Conservation (phyloP, 2,329 filamentous ascomycete genomes). For the Hypoxylon sp. region DNA sequence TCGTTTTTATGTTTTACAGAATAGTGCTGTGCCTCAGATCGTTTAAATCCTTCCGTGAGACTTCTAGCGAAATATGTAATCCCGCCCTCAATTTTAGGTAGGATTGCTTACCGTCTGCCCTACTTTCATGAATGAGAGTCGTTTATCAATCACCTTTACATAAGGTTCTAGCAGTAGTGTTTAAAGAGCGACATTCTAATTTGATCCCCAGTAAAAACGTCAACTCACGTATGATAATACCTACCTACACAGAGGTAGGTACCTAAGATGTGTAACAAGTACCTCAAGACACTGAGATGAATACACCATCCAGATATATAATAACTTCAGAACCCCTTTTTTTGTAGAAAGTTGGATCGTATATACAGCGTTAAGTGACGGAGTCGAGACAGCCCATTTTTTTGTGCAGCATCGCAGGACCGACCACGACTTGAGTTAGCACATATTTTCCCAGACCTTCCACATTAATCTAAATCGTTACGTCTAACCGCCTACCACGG, state of each 20-base stretch:
- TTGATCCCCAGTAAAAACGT: background rate
- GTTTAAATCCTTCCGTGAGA: background rate
- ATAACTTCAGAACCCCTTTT: background rate
- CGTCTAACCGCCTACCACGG: conserved; percentile 6
- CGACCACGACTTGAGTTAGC: background rate
- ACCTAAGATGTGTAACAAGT: too few relatives aligned
- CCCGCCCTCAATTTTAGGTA: too few relatives aligned
- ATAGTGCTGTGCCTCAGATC: background rate
- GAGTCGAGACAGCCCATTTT: conserved; percentile 32
- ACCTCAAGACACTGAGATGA: background rate
- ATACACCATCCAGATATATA: background rate
- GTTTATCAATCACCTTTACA: background rate
- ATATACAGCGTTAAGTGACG: conserved; percentile 18
- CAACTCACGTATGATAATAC: background rate
- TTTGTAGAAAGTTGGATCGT: background rate
- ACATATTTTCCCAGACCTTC: background rate
- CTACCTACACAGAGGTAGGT: too few relatives aligned
- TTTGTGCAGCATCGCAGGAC: background rate
- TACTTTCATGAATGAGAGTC: too few relatives aligned
- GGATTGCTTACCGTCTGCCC: too few relatives aligned
- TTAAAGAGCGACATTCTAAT: background rate
- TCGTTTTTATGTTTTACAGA: too few relatives aligned
- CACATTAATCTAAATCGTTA: conserved; percentile 9
- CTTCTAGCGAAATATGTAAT: background rate
- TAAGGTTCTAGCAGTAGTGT: background rate